These are phyloP conservation scores for Suillus lakei DNA, from an alignment of 768 basidiomycete genomes.

Conservation along the genomic window DNA sequence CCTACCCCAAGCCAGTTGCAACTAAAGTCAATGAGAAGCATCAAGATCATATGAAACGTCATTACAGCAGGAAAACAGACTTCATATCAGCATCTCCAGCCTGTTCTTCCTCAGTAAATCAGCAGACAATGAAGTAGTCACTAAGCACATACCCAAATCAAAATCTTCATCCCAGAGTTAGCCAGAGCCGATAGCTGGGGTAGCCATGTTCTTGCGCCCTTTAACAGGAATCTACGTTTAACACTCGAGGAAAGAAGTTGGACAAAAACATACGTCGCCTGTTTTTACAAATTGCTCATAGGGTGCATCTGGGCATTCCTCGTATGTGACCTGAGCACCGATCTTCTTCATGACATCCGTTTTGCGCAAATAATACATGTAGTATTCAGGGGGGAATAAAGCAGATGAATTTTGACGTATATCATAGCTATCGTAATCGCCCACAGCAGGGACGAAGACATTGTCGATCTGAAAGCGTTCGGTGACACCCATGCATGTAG, in stretches of 20 bases:
- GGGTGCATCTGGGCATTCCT: constrained; percentile 52
- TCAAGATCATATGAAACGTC: constrained; percentile 4
- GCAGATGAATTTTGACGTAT: constrained; percentile 58
- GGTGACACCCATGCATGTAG: constrained; percentile 1
- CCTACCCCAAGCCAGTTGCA: constrained; percentile 41
- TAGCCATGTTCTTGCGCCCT: constrained; percentile 43
- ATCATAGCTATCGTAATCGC: constrained; percentile 58
- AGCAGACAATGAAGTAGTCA: too few species aligned
- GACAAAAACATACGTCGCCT: constrained; percentile 53
- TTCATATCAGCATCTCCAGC: constrained; percentile 34
- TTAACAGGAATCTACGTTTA: constrained; percentile 7
- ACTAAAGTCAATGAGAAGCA: constrained; percentile 5
- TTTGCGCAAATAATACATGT: constrained; percentile 49
- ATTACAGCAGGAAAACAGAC: constrained; percentile 17
- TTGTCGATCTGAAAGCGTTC: constrained; percentile 42
- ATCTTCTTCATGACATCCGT: constrained; percentile 46
- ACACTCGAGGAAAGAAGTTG: background rate
- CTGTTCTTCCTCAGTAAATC: constrained; percentile 11
- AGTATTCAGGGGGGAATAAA: constrained; percentile 61
- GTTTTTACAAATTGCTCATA: constrained; percentile 49
- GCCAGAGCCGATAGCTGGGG: constrained; percentile 42
- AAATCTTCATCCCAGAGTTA: constrained; percentile 40
- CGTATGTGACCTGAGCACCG: constrained; percentile 55
- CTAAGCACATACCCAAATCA: constrained; percentile 42
- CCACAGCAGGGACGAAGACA: constrained; percentile 55